Evolutionary conservation across 2,329 filamentous ascomycete genomes (phyloP), one percentile per base, ranked within the genome.

Genomic region (Apiospora koreana): DNA sequence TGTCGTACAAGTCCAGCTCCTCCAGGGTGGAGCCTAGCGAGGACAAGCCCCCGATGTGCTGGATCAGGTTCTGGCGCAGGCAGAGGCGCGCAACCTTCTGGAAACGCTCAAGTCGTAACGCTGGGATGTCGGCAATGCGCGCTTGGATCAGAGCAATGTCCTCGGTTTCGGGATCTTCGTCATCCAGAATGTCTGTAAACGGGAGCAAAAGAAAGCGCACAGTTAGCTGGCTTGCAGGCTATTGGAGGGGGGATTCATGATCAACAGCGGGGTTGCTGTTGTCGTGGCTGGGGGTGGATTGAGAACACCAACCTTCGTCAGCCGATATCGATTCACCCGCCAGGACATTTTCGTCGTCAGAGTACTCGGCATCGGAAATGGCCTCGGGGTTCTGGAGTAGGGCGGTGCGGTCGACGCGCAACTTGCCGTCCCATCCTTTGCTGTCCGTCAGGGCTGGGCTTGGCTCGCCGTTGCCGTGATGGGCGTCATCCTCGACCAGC

Each of bases 1-100:
- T 99, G 83, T 99, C 96, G 84, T 99, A 99, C 71, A 99, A 88
- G 77, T 99, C 96, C 67, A 99, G 88, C 71, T 99, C 96, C 77
- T 89, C 83, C 50, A 99, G 84, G 0, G 90, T 93, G 2, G 84
- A 79, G 43, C 89, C 90, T 68, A 97, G 83, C 45, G 82, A 81
- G 4, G 87, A 85, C 5, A 97, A 90, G 10, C 95, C 91, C 41
- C 94, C 90, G 80, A 98, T 93, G 66, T 90, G 85, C 73, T 93
- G 87, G 79, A 99, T 96, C 75, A 89, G 88, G 80, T 99, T 99
- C 80, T 99, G 95, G 66, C 96, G 94, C 25, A 99, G 91, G 79
- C 95, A 98, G 75, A 99, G 84, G 77, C 93, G 91, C 77, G 87
- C 85, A 35, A 94, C 87, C 69, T 93, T 89, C 71, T 86, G 87